A percentile compares a stretch with the other conserved stretches of the same genome.
phyloP scores from a whole-genome alignment of 2,329 filamentous ascomycete genomes.

The Clathrospora elynae region DNA sequence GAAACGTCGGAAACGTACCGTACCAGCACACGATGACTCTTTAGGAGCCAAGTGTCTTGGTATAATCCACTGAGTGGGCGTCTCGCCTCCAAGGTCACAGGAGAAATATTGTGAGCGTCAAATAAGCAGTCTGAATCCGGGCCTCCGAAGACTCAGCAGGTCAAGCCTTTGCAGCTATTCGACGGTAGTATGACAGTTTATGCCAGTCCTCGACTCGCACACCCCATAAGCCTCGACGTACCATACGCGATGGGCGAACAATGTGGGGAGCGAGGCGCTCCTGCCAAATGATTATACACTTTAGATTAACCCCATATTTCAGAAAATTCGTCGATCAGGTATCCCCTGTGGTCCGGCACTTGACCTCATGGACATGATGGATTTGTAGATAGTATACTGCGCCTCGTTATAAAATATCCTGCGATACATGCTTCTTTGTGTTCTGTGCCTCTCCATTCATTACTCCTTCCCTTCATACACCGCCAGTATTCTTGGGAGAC shows the following conservation, averaged over 20 bases:
- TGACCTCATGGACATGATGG: constrained; percentile 20
- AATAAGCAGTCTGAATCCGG: constrained; percentile 19
- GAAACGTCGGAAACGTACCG: neutral
- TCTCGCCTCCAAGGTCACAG: constrained; percentile 15
- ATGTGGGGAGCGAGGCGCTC: constrained; percentile 24
- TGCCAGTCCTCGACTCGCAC: constrained; percentile 9
- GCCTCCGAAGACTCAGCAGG: constrained; percentile 8
- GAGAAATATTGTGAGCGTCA: constrained; percentile 18
- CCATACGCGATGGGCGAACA: constrained; percentile 23
- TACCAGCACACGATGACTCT: neutral
- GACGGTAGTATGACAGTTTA: constrained; percentile 20
- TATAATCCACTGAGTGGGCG: constrained; percentile 5
- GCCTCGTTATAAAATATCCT: constrained; percentile 38
- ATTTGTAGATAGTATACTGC: constrained; percentile 5
- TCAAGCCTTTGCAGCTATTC: constrained; percentile 10
- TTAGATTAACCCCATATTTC: constrained; percentile 41
- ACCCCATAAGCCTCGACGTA: constrained; percentile 21
- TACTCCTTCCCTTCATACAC: constrained; percentile 9
- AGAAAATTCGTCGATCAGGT: constrained; percentile 28
- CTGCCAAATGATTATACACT: constrained; percentile 34
- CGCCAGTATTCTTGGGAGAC: neutral
- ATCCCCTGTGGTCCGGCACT: constrained; percentile 34
- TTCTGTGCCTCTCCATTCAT: constrained; percentile 24
- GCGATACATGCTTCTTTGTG: constrained; percentile 22
- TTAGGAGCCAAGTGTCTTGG: constrained; percentile 12